Conservation (phyloP, 768 basidiomycete genomes). For the Ramaria sp. region DNA sequence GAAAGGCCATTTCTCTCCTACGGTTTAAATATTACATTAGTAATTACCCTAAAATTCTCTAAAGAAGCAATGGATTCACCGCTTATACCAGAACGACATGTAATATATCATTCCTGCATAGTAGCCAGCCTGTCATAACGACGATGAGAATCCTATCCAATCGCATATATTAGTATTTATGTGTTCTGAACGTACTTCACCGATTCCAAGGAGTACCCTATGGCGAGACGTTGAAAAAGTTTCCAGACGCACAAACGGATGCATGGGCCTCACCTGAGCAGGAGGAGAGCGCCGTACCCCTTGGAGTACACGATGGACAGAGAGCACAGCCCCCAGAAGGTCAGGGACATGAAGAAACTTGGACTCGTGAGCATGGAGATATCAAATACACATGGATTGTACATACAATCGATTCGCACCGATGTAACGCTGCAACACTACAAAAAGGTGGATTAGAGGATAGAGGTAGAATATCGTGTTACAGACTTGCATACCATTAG, state of each 20-base stretch:
- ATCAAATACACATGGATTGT: background rate
- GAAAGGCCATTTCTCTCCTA: slow-evolving; percentile 39
- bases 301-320: slow-evolving; percentile 45
- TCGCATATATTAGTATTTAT: no score
- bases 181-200: slow-evolving; percentile 24
- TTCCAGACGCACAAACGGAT: background rate
- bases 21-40: no score
- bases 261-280: slow-evolving; percentile 27
- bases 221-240: no score
- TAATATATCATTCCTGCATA: slow-evolving; percentile 55
- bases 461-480: background rate
- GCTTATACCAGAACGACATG: slow-evolving; percentile 44
- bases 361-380: background rate
- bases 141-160: no score
- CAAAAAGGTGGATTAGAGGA: background rate
- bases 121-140: slow-evolving; percentile 27
- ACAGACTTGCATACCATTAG: slow-evolving; percentile 28
- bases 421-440: slow-evolving; percentile 45
- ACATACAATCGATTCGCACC: slow-evolving; percentile 47
- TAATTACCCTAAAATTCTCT: no score
- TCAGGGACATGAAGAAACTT: slow-evolving; percentile 44
- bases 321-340: slow-evolving; percentile 42
- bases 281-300: slow-evolving; percentile 37
- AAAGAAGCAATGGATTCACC: slow-evolving; percentile 11
- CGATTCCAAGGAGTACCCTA: slow-evolving; percentile 49